Conservation (phyloP, 305 asterid genomes). For the Andrographis paniculata region DNA sequence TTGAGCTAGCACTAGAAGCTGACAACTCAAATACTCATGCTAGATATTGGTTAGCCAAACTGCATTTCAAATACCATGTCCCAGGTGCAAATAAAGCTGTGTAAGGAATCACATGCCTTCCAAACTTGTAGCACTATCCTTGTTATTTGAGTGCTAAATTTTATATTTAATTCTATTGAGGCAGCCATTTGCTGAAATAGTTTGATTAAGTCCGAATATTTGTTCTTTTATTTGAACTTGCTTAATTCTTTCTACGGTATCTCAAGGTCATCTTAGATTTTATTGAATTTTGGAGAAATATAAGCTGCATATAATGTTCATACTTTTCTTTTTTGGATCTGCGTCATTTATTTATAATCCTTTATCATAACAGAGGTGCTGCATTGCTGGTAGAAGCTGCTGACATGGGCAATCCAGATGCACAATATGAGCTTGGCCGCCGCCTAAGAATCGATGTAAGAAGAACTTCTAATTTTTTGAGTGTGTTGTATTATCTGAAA, state of each 20-base stretch:
- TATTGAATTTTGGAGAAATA: background rate
- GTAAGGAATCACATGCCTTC: conserved; percentile 34
- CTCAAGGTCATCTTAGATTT: too few species aligned
- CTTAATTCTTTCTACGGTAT: too few species aligned
- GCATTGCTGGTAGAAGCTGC: conserved; percentile 97
- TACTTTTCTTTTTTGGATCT: background rate
- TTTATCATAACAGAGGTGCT: conserved; percentile 59
- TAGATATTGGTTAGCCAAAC: conserved; percentile 83
- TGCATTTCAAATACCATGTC: conserved; percentile 83
- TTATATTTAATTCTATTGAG: conserved; percentile 11
- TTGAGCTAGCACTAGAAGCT: conserved; percentile 88
- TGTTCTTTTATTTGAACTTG: too few species aligned
- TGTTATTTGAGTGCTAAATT: conserved; percentile 7
- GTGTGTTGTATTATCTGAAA: too few species aligned
- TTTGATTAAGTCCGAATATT: too few species aligned
- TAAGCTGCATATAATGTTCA: background rate
- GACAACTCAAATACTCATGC: conserved; percentile 88
- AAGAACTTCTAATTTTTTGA: background rate
- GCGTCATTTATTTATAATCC: conserved; percentile 12
- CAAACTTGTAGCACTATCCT: conserved; percentile 3
- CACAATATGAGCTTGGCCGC: conserved; percentile 78
- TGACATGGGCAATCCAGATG: conserved; percentile 93
- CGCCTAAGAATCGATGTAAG: conserved; percentile 77
- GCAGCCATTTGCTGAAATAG: too few species aligned
- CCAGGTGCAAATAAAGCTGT: conserved; percentile 89